Evolutionary conservation across 2,329 filamentous ascomycete species (phyloP), one percentile per base, ranked within the genome.

Genomic region (Coniochaeta ligniaria): DNA sequence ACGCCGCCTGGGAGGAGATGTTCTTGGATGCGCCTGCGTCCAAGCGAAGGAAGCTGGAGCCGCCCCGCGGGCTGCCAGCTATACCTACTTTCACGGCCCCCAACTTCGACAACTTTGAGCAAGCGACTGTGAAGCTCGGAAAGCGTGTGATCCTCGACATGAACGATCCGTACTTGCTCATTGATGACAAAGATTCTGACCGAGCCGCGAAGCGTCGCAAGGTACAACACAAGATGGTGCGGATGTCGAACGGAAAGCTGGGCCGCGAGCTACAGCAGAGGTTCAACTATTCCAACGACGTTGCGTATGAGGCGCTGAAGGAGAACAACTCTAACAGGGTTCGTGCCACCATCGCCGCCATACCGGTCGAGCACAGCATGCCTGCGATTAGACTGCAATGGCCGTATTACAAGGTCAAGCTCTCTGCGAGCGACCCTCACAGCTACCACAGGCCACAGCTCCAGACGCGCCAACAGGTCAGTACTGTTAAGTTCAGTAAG

Each of bases 291-390:
- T 96, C 93, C 33, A 98, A 98, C 64, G 95, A 99, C 69, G 90
- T 95, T 62, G 93, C 93, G 1, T 99, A 99, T 72, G 93, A 98
- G 70, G 86, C 92, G 62, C 83, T 99, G 52, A 98, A 98, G 75
- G 92, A 96, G 74, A 98, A 97, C 70, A 93, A 96, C 70, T 92
- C 96, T 76, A 92, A 91, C 80, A 98, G 96, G 75, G 91, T 99
- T 63, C 87, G 95, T 66, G 95, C 92, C 59, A 96, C 92, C 1
- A 84, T 99, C 63, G 92, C 92, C 54, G 94, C 93, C 70, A 86
- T 96, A 63, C 87, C 90, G n/a, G 88, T 99, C 47, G 95, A 99
- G 72, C 95, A 99, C 76, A 93, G 91, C 73, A 81, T 96, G 80
- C 94, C 95, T 17, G 95, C 95, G 12, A 80, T 94, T 69, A 93